Evolutionary conservation across 1,139 yeast genomes (phyloP).

Genomic region (Suhomyces yuchorum): DNA sequence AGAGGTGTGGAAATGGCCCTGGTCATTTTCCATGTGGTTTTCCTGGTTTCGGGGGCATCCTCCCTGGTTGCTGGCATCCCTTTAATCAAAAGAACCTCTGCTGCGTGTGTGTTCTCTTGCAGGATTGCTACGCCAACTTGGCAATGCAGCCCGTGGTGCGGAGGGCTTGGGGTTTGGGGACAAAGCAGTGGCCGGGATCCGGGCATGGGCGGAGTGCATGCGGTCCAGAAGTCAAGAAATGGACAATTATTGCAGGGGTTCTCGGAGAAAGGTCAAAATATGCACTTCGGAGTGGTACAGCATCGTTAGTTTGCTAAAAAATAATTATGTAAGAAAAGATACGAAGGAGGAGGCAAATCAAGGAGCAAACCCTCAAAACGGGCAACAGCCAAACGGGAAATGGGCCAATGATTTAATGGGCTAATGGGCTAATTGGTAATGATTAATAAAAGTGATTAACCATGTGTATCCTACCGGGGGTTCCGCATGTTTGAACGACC

Average conservation of each 20-base stretch:
- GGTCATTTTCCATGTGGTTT: too few species aligned
- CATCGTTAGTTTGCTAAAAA: not conserved
- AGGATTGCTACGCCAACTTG: constrained; percentile 8
- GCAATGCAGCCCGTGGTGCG: constrained; percentile 1
- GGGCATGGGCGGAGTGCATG: not conserved
- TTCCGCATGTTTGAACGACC: not conserved
- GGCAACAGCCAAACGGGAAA: not conserved
- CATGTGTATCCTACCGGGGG: not conserved
- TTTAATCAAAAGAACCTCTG: not conserved
- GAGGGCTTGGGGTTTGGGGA: not conserved
- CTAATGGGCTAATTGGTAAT: not conserved
- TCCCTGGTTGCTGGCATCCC: constrained; percentile 2
- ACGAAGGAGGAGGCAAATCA: not conserved
- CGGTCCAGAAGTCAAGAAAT: not conserved
- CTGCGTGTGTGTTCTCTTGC: constrained; percentile 7
- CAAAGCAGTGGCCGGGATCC: not conserved
- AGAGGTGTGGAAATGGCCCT: too few species aligned
- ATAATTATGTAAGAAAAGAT: not conserved
- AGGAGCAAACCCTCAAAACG: not conserved
- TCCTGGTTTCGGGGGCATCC: too few species aligned
- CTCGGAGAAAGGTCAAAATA: not conserved
- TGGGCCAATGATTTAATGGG: not conserved
- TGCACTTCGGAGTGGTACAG: not conserved
- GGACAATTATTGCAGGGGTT: not conserved
- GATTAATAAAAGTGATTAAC: too few species aligned